Evolutionary conservation across 2,329 filamentous ascomycete genomes (phyloP), one percentile per base, ranked within the genome.

Genomic region (Pyrenophora seminiperda): DNA sequence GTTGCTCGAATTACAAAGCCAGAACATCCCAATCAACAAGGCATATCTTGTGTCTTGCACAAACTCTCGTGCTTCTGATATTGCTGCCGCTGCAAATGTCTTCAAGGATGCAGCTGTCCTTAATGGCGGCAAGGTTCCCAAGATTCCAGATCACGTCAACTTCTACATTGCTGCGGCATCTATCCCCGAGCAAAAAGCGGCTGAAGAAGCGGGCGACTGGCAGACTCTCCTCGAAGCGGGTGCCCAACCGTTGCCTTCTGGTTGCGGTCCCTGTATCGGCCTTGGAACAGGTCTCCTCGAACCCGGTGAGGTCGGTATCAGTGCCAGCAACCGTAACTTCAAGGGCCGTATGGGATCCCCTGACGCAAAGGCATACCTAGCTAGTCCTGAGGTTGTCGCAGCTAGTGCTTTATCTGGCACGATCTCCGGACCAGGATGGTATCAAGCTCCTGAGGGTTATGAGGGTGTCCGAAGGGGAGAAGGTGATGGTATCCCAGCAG

Each of bases 101-200:
- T 96, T 97, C 80, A 85, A 83, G 47, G 88, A 93, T 31, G 90
- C 89, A 1, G 83, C 87, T 0, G 77, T 70, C 11, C 58, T 77
- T 38, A 82, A 84, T 47, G 78, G 78, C 18, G 88, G 85, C 11
- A 77, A 81, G 47, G 75, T 83, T 5, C 81, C 90, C 15, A 90
- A 88, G 75, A 81, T 96, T 50, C 86, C 89, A 0, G 77, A 83
- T 0, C 84, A 87, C 20, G 91, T 97, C 32, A 81, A 91, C 47
- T 86, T 97, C 67, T 97, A 97, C 74, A 89, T 97, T 55, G 89
- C 92, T 0, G 91, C 93, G 0, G 93, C 93, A 0, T 97, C 92
- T 0, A 67, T 84, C 0, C 79, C 83, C 0, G 92, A 97, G 71
- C 91, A 97, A 71, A 73, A 83, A 49, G 79, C 82, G 0, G 89